phyloP scores from a whole-genome alignment of 1,284 basidiomycete species.

The Trichosporon sp. region DNA sequence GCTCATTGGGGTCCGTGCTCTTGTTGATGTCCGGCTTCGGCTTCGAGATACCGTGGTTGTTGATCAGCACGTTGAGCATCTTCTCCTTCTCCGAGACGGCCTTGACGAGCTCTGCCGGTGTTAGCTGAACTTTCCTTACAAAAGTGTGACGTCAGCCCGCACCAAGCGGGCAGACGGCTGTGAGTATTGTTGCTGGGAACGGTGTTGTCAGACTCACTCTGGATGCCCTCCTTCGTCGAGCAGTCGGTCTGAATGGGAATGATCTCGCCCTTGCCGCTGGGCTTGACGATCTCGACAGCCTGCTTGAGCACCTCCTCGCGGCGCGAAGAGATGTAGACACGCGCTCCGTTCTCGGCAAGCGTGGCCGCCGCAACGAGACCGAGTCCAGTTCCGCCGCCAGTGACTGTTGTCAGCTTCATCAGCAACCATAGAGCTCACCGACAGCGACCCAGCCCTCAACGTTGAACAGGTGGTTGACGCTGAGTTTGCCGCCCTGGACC shows the following conservation, averaged over 20 bases:
- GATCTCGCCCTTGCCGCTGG: constrained; percentile 14
- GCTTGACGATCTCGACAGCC: constrained; percentile 25
- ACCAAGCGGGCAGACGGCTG: too few species aligned
- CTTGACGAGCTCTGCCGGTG: constrained; percentile 6
- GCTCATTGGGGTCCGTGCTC: constrained; percentile 43
- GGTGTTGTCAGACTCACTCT: too few species aligned
- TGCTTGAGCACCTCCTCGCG: constrained; percentile 36
- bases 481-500: constrained; percentile 15
- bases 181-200: too few species aligned
- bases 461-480: constrained; percentile 22
- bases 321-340: constrained; percentile 47
- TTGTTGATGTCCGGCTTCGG: constrained; percentile 1
- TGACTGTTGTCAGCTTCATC: constrained; percentile 16
- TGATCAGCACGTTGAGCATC: constrained; percentile 11
- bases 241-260: constrained; percentile 10
- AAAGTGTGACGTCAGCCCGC: too few species aligned
- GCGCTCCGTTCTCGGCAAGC: constrained; percentile 45
- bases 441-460: constrained; percentile 28
- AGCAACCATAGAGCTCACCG: constrained; percentile 15
- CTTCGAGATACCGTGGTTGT: constrained; percentile 11
- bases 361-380: constrained; percentile 37
- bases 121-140: not conserved
- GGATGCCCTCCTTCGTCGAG: constrained; percentile 12
- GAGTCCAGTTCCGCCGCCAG: constrained; percentile 37
- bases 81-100: constrained; percentile 8